Percentiles rank a stretch among this genome's conserved stretches.
phyloP scores from a whole-genome alignment of 495 filamentous ascomycete genomes.

The Penicillium odoratum region DNA sequence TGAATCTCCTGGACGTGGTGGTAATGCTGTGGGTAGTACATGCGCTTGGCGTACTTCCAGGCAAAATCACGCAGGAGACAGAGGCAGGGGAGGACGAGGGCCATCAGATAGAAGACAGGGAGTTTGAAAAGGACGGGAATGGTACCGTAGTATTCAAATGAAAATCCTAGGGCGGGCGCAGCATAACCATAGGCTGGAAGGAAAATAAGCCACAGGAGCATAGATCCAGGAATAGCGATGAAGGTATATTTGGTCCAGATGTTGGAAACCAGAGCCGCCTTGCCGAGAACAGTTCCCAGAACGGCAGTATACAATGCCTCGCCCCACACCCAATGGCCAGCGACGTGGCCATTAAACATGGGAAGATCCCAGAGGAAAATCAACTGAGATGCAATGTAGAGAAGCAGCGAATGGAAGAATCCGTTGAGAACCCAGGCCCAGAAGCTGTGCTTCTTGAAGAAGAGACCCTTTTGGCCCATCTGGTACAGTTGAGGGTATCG shows the following conservation, averaged over 20 bases:
- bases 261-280: constrained; percentile 92
- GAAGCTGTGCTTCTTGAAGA: constrained; percentile 91
- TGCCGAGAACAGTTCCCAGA: constrained; percentile 88
- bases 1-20: constrained; percentile 99
- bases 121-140: constrained; percentile 77
- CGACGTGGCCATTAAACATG: constrained; percentile 69
- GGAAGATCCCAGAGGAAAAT: constrained; percentile 80
- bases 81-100: constrained; percentile 71
- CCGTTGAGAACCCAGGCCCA: constrained; percentile 90
- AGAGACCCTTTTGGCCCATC: constrained; percentile 85
- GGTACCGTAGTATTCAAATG: constrained; percentile 81
- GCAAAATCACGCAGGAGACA: constrained; percentile 90
- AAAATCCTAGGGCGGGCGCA: constrained; percentile 81
- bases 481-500: constrained; percentile 96
- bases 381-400: constrained; percentile 80
- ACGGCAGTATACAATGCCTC: constrained; percentile 87
- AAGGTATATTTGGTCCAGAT: constrained; percentile 99
- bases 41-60: constrained; percentile 83
- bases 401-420: constrained; percentile 91
- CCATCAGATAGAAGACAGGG: constrained; percentile 89
- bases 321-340: constrained; percentile 98
- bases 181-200: constrained; percentile 87
- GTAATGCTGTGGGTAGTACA: constrained; percentile 95
- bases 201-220: constrained; percentile 89
- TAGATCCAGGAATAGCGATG: constrained; percentile 90